Base-by-base conservation (phyloP, 2,329 filamentous ascomycete genomes). In the Nothomitra cinnamomea region DNA sequence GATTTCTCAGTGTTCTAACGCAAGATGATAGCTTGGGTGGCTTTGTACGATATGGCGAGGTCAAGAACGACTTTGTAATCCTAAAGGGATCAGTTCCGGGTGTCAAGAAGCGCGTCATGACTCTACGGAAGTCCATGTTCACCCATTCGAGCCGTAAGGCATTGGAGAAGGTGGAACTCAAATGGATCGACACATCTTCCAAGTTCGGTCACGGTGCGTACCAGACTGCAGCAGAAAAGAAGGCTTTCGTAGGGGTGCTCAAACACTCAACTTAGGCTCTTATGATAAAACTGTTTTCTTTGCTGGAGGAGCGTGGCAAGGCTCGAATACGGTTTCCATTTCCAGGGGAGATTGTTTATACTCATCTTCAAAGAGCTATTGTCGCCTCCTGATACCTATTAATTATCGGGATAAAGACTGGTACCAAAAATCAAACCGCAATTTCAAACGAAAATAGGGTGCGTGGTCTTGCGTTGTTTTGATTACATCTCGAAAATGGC, bases 151-250 rank as follows among this genome's bases (percentile, higher is more conserved):
- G 85, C 69, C 81, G 92, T 71, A 88, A 84, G 72, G 87, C 92
- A 55, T 80, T 95, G 69, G 92, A 98, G 85, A 96, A 98, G 87
- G 86, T 96, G 72, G 87, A 90, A 69, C 86, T 98, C 78, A 98
- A 98, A 78, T 98, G 92, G 92, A 98, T 98, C 85, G 92, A 98
- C 69, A 98, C 92, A 66, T 95, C 89, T 59, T 95, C 89, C 77
- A 94, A 98, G 81, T 98, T 98, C 74, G 92, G 92, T 75, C 92
- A 98, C 79, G 92, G 92, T 82, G 90, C 88, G 68, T 98, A 94
- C 87, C 92, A 98, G 80, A 98, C 92, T 60, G 78, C 84, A 62
- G 85, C 86, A 69, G 92, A 98, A 85, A 98, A 98, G 88, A 87
- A 85, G 77, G 82, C 87, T 71, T 92, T 87, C 80, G 73, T 95